These are phyloP conservation scores for Bjerkandera adusta DNA, from an alignment of 1,284 basidiomycete genomes.

Conservation along the genomic window DNA sequence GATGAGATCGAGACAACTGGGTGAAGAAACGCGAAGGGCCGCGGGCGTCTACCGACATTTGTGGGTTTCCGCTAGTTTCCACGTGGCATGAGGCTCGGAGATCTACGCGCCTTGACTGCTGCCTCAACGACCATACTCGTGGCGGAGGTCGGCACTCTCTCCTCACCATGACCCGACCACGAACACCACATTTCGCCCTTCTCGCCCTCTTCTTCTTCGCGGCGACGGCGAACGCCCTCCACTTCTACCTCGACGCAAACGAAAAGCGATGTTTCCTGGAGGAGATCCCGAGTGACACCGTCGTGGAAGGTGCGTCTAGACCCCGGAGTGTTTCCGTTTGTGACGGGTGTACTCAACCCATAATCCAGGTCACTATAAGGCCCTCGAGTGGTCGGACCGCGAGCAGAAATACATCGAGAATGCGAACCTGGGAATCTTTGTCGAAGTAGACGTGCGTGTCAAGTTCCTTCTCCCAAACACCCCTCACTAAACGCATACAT, in stretches of 20 bases:
- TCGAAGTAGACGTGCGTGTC: conserved; percentile 82
- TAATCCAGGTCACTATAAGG: conserved; percentile 82
- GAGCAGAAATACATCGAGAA: conserved; percentile 73
- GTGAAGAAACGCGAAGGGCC: neutral
- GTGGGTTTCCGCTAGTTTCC: neutral
- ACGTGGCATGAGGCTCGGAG: conserved; percentile 11
- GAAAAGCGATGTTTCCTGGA: conserved; percentile 96
- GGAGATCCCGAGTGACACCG: conserved; percentile 95
- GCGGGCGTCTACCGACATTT: conserved; percentile 7
- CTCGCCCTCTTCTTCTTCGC: conserved; percentile 40
- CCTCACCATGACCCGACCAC: conserved; percentile 25
- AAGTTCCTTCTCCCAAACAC: neutral
- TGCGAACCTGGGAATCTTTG: conserved; percentile 81
- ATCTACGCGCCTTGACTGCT: conserved; percentile 8
- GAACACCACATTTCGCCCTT: conserved; percentile 32
- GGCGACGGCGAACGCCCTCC: conserved; percentile 61
- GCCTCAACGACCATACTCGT: too few species aligned
- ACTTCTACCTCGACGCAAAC: conserved; percentile 92
- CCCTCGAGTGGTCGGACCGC: conserved; percentile 86
- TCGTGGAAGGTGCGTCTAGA: conserved; percentile 82
- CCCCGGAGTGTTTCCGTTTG: neutral
- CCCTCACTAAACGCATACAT: conserved; percentile 7
- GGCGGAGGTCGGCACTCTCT: conserved; percentile 19
- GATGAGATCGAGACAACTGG: neutral
- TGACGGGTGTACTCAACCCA: conserved; percentile 3